phyloP scores from a whole-genome alignment of 2,329 filamentous ascomycete species.

The Fusarium sp. region DNA sequence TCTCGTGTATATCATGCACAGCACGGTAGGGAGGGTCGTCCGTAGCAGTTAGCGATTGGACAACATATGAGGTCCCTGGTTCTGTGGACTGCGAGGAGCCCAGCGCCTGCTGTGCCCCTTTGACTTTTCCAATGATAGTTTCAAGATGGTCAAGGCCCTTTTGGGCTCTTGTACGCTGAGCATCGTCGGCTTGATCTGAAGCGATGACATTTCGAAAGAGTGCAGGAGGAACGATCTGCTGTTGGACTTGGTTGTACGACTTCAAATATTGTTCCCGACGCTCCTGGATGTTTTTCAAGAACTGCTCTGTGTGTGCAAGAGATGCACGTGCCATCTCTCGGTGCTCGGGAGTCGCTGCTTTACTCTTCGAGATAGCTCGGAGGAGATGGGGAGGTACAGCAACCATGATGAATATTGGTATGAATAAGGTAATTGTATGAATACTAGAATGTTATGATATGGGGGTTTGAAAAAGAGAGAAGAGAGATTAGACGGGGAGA shows the following conservation, averaged over 20 bases:
- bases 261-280: conserved; percentile 43
- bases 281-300: conserved; percentile 31
- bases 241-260: background rate
- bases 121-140: conserved; percentile 39
- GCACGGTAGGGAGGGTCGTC: conserved; percentile 50
- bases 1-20: conserved; percentile 55
- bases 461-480: background rate
- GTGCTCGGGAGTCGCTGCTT: conserved; percentile 45
- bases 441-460: background rate
- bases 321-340: conserved; percentile 49
- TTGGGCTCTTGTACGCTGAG: conserved; percentile 48
- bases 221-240: conserved; percentile 50
- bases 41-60: conserved; percentile 29
- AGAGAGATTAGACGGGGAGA: no score
- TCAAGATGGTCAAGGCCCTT: conserved; percentile 51
- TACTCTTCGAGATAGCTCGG: conserved; percentile 51
- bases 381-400: conserved; percentile 56
- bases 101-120: conserved; percentile 29
- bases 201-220: conserved; percentile 51
- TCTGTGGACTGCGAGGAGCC: background rate
- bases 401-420: background rate
- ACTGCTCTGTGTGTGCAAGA: conserved; percentile 46
- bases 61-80: background rate
- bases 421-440: background rate
- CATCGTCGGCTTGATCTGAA: conserved; percentile 46